Percentiles rank a stretch among this genome's conserved stretches.
Conservation (phyloP, 2,329 filamentous ascomycete genomes). For the Colletotrichum noveboracense region DNA sequence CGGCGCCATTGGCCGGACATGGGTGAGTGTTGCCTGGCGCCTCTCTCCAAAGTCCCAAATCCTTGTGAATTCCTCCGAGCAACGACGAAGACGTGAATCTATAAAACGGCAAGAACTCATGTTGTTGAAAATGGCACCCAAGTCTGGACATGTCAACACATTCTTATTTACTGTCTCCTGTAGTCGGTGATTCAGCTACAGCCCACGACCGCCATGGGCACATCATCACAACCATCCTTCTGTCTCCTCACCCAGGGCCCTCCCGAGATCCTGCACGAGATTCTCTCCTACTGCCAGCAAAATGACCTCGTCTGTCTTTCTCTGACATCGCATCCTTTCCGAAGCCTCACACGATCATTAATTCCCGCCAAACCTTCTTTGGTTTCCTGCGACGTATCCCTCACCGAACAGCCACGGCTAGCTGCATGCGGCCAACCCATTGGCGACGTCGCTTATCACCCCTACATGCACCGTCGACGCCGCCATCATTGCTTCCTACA, state of each 20-base stretch:
- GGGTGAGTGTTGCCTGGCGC: background rate
- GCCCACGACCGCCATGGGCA: background rate
- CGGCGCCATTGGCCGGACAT: background rate
- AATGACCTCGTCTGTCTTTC: slow-evolving; percentile 5
- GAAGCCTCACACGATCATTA: background rate
- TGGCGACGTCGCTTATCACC: background rate
- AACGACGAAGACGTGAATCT: background rate
- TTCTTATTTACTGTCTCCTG: background rate
- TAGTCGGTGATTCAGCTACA: background rate
- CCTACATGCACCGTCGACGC: background rate
- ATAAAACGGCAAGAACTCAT: background rate
- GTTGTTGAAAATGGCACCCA: background rate
- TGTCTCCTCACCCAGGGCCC: background rate
- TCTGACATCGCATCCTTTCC: background rate
- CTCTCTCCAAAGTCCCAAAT: background rate
- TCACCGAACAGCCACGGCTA: background rate
- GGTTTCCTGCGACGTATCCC: background rate
- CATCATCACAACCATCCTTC: background rate
- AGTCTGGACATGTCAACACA: background rate
- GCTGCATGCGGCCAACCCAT: background rate
- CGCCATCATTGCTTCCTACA: background rate
- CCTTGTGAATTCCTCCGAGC: background rate
- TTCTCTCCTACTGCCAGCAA: background rate
- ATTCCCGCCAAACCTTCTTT: background rate
- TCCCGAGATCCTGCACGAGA: background rate